Base-by-base conservation (phyloP, 2,329 filamentous ascomycete species). In the Trichophyton benhamiae region DNA sequence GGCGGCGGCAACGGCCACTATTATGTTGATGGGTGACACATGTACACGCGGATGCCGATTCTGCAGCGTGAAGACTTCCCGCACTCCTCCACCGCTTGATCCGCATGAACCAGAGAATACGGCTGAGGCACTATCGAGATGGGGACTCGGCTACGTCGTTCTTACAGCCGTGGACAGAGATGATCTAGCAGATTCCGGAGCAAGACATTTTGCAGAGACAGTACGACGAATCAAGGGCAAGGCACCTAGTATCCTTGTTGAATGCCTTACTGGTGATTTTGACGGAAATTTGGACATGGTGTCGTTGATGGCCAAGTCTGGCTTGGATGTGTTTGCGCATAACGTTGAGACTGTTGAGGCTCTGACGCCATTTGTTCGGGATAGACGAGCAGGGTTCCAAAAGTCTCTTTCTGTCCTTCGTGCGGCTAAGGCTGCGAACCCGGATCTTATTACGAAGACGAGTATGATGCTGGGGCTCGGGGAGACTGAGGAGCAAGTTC, bases 11-110 rank as follows among this genome's bases (percentile, higher is more conserved):
- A 99, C 94, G 36, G 94, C 94, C 1, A 99, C 94, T 9, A 97
- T 99, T 75, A 99, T 99, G 94, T 79, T 99, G 57, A 97, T 97
- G 91, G 94, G 94, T 66, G 94, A 99, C 74, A 97, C 92, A 7
- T 99, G 94, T 76, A 99, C 94, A 17, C 83, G 94, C 63, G 94
- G 92, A 17, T 99, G 94, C 76, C 85, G 94, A 60, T 99, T 99
- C 80, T 99, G 94, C 81, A 90, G 87, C 66, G 94, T 99, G 59
- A 97, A 97, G 81, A 99, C 94, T 2, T 86, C 79, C 62, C 85
- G 88, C 49, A 77, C 79, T 0, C 85, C 85, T 0, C 86, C 90
- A 11, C 89, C 94, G 9, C 82, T 99, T 58, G 94, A 99, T 72
- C 88, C 89, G 1, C 92, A 97, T 75, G 94, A 99, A 77, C 94